These are phyloP conservation scores for Angophora floribunda DNA, from an alignment of 345 rosid genomes.

Conservation along the genomic window DNA sequence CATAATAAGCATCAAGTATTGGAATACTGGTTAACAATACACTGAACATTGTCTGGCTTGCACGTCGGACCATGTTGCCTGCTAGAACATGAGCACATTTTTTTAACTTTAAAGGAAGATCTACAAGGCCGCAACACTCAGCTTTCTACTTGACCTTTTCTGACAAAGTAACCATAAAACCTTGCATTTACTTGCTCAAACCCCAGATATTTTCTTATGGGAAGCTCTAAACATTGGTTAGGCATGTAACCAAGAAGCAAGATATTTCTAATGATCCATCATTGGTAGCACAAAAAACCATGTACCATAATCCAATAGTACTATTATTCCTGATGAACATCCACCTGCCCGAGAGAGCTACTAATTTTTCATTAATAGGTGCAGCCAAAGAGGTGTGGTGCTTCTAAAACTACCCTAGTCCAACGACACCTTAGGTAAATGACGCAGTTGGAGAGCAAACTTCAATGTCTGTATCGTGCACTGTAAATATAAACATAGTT, in stretches of 20 bases:
- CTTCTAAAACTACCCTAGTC: background rate
- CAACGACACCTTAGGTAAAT: background rate
- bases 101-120: background rate
- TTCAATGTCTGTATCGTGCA: background rate
- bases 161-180: background rate
- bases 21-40: background rate
- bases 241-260: background rate
- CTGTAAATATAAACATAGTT: background rate
- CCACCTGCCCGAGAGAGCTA: background rate
- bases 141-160: background rate
- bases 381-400: background rate
- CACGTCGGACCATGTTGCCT: background rate
- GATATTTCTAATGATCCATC: background rate
- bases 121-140: background rate
- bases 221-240: background rate
- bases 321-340: background rate
- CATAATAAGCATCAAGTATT: background rate
- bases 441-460: background rate
- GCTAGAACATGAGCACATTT: background rate
- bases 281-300: background rate
- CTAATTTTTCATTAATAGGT: background rate
- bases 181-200: background rate
- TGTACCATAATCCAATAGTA: background rate
- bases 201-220: background rate
- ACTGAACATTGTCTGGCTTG: background rate